Evolutionary conservation across 108 stramenopile genomes (phyloP).

Genomic region (Mayamaea pseudoterrestris): DNA sequence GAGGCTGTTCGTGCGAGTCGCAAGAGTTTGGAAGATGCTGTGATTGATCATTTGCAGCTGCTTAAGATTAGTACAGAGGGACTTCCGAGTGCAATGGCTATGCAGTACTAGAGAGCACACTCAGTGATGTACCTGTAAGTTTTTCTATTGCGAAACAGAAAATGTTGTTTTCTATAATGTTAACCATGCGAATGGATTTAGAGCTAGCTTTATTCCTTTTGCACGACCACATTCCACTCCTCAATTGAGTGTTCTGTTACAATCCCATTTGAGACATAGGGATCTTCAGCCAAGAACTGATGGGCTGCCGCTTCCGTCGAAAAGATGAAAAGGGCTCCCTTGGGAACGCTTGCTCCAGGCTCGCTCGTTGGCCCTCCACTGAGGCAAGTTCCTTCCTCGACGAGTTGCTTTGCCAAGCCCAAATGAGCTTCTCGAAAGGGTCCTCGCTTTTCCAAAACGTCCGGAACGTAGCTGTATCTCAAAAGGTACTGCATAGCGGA

Average conservation of each 20-base stretch:
- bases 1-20: constrained; percentile 15
- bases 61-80: constrained; percentile 42
- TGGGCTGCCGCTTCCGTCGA: constrained; percentile 49
- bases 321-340: constrained; percentile 71
- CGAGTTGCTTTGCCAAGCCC: constrained; percentile 50
- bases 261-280: constrained; percentile 64
- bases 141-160: no score
- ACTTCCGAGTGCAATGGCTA: constrained; percentile 33
- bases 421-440: constrained; percentile 72
- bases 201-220: no score
- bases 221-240: constrained; percentile 72
- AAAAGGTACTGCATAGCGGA: no score
- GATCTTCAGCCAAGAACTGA: constrained; percentile 55
- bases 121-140: no score
- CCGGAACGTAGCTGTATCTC: constrained; percentile 77
- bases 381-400: constrained; percentile 45
- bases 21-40: constrained; percentile 37
- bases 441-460: constrained; percentile 74
- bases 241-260: constrained; percentile 57
- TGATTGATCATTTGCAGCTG: constrained; percentile 31
- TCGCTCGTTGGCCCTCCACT: constrained; percentile 51
- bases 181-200: no score
- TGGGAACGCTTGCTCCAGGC: constrained; percentile 36
- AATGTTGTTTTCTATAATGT: no score
- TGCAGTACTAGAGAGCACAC: no score